Evolutionary conservation across 2,329 filamentous ascomycete genomes (phyloP).

Genomic region (Fusarium sulawesiense): DNA sequence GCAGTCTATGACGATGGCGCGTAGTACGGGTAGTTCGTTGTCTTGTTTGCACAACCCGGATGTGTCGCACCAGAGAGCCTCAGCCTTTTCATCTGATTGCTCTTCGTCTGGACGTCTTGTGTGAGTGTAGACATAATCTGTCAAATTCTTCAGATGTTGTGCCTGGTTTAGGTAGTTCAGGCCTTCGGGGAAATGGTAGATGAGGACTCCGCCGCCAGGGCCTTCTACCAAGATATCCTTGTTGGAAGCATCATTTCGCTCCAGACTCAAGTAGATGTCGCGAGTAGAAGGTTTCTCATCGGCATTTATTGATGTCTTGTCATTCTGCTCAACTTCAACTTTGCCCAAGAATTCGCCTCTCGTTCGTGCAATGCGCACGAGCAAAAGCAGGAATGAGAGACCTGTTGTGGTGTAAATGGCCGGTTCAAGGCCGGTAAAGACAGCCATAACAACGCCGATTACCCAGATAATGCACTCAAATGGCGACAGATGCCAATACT

Average conservation of each 20-base stretch:
- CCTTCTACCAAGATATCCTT: slow-evolving; percentile 55
- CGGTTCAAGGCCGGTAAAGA: slow-evolving; percentile 62
- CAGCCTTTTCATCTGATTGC: slow-evolving; percentile 49
- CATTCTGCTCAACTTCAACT: slow-evolving; percentile 41
- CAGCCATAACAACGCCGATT: slow-evolving; percentile 71
- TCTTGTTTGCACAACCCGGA: background rate
- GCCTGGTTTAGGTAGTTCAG: slow-evolving; percentile 66
- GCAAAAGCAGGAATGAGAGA: slow-evolving; percentile 56
- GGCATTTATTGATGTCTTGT: background rate
- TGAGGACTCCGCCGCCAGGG: slow-evolving; percentile 62
- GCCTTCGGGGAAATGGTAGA: slow-evolving; percentile 64
- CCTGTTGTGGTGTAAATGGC: slow-evolving; percentile 62
- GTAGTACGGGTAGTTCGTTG: slow-evolving; percentile 57
- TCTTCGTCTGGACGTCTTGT: slow-evolving; percentile 56
- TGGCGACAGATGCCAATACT: slow-evolving; percentile 82
- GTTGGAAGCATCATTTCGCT: slow-evolving; percentile 58
- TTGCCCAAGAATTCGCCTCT: slow-evolving; percentile 61
- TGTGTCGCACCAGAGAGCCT: slow-evolving; percentile 68
- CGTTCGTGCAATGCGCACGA: slow-evolving; percentile 59
- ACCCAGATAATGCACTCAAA: slow-evolving; percentile 81
- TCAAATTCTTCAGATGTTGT: slow-evolving; percentile 58
- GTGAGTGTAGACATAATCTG: slow-evolving; percentile 32
- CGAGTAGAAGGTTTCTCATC: slow-evolving; percentile 21
- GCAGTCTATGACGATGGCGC: slow-evolving; percentile 68
- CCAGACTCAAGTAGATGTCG: slow-evolving; percentile 56